Percentiles rank a stretch among this genome's conserved stretches.
Evolutionary conservation across 192 early-diverging fungal species (phyloP).

Genomic region (Entrophospora sp.): DNA sequence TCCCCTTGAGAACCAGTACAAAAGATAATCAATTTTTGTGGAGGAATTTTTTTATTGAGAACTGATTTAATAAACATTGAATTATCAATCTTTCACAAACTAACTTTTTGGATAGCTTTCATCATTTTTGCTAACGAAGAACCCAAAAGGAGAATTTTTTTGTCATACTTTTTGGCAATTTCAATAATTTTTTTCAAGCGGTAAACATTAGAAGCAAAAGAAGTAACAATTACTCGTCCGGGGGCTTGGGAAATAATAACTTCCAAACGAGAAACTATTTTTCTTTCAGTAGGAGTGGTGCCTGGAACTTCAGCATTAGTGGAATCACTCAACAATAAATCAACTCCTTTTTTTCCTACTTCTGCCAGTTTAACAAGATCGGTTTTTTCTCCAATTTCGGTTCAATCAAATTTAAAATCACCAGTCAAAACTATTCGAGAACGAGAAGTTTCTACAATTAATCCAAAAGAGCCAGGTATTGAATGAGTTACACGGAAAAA

Average conservation of each 20-base stretch:
- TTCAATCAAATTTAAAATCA: conserved; percentile 6
- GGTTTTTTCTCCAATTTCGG: not conserved
- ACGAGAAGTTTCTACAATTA: not conserved
- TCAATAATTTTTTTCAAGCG: conserved; percentile 6
- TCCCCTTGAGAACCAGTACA: conserved; percentile 14
- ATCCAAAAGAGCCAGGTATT: not conserved
- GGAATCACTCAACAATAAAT: not conserved
- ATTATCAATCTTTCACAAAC: conserved; percentile 11
- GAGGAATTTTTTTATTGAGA: not conserved
- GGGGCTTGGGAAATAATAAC: not conserved
- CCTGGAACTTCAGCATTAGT: not conserved
- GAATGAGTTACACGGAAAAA: conserved; percentile 4
- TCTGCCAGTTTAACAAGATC: not conserved
- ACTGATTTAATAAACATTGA: not conserved
- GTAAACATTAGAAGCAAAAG: conserved; percentile 13
- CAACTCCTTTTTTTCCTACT: not conserved
- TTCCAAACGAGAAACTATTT: not conserved
- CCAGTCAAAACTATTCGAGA: not conserved
- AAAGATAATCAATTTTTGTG: conserved; percentile 6
- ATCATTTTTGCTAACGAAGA: not conserved
- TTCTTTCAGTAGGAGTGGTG: not conserved
- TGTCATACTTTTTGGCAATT: conserved; percentile 2
- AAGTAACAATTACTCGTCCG: conserved; percentile 10
- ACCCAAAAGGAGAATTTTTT: not conserved
- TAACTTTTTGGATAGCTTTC: not conserved